These are phyloP conservation scores for Berkeleyomyces basicola DNA, from an alignment of 2,329 filamentous ascomycete genomes.

Conservation along the genomic window DNA sequence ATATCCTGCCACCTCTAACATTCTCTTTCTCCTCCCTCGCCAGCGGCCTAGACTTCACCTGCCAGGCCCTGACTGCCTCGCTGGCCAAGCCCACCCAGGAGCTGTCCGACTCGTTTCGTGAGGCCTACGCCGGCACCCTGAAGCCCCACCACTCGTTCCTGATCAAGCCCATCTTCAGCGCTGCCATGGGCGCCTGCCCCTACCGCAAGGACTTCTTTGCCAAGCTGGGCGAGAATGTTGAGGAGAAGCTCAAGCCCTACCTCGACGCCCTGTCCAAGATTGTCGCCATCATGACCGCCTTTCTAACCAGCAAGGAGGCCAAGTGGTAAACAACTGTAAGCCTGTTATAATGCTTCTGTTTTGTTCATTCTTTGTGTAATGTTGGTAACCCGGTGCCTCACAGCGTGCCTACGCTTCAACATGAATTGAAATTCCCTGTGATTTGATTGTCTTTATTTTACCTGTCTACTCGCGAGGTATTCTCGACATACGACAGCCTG, in stretches of 20 bases:
- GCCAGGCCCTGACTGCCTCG: conserved; percentile 67
- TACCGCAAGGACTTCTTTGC: conserved; percentile 87
- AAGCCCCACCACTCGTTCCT: conserved; percentile 84
- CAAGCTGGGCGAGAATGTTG: conserved; percentile 62
- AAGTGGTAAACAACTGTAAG: conserved; percentile 33
- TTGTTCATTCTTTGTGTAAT: neutral
- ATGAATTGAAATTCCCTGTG: too few relatives aligned
- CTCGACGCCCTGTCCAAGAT: conserved; percentile 61
- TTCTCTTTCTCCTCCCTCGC: conserved; percentile 6
- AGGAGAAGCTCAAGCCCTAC: conserved; percentile 50
- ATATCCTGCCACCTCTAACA: conserved; percentile 4
- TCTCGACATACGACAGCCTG: too few relatives aligned
- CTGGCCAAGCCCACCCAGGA: conserved; percentile 51
- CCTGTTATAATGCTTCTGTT: neutral
- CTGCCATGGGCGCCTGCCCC: conserved; percentile 83
- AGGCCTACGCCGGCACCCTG: conserved; percentile 69
- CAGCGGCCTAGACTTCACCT: conserved; percentile 88
- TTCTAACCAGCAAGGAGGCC: conserved; percentile 37
- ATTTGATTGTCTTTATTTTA: too few relatives aligned
- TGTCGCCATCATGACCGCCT: conserved; percentile 55
- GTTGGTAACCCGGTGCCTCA: too few relatives aligned
- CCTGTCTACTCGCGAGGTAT: too few relatives aligned
- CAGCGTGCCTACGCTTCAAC: too few relatives aligned
- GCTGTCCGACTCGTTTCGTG: conserved; percentile 72
- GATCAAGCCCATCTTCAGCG: conserved; percentile 80